These are phyloP conservation scores for Klebsormidium nitens DNA, from an alignment of 139 green algal species.

Conservation along the genomic window DNA sequence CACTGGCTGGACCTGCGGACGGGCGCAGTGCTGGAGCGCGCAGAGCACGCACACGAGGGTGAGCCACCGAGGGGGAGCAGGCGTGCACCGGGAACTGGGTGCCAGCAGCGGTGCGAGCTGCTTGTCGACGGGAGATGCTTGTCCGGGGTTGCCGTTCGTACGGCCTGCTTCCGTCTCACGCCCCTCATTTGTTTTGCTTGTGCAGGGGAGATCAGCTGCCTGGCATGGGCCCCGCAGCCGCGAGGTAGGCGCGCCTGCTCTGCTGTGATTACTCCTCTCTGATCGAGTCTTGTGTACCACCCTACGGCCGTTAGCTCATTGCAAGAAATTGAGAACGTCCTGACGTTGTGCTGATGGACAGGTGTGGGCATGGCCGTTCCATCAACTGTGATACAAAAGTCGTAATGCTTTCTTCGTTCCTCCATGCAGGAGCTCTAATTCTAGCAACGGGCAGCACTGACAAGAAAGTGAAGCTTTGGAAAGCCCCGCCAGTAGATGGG, in stretches of 20 bases:
- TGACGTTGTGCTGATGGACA: background rate
- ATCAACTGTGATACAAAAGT: background rate
- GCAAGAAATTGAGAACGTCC: no score
- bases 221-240: slow-evolving; percentile 21
- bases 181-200: background rate
- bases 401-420: slow-evolving; percentile 5
- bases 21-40: slow-evolving; percentile 10
- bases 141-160: background rate
- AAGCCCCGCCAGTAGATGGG: no score
- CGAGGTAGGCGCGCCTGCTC: no score
- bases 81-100: no score
- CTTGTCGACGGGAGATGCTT: background rate
- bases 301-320: background rate
- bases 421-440: background rate
- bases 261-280: slow-evolving; percentile 8
- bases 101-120: no score
- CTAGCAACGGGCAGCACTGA: slow-evolving; percentile 32
- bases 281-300: background rate
- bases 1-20: slow-evolving; percentile 14
- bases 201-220: slow-evolving; percentile 24
- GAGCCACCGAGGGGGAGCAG: no score
- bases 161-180: background rate
- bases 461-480: slow-evolving; percentile 38
- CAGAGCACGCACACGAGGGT: slow-evolving; percentile 32
- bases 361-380: background rate